phyloP scores from a whole-genome alignment of 163 green algal genomes.

The Volvox carteri region DNA sequence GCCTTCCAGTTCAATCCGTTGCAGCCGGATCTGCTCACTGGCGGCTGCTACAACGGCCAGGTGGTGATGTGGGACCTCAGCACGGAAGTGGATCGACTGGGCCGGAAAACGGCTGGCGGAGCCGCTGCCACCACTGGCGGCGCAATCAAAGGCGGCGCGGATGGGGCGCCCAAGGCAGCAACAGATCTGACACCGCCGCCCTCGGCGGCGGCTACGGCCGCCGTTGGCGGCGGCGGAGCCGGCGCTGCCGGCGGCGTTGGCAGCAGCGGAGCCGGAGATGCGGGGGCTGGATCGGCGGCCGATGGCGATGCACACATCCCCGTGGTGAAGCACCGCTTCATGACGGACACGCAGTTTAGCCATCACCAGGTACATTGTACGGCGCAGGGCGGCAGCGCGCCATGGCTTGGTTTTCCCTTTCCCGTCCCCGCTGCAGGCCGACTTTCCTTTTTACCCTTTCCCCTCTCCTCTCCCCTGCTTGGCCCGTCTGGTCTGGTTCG shows the following conservation, averaged over 20 bases:
- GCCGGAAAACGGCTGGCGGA: constrained; percentile 11
- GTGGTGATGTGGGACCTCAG: constrained; percentile 77
- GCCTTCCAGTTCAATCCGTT: constrained; percentile 84
- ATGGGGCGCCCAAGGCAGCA: background rate
- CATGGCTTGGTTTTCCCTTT: no score
- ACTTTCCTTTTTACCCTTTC: background rate
- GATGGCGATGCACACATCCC: constrained; percentile 53
- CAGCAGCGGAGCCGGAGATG: background rate
- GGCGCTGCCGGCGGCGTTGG: background rate
- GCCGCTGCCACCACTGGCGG: background rate
- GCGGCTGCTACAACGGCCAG: constrained; percentile 83
- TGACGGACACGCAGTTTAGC: constrained; percentile 70
- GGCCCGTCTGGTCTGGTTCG: no score
- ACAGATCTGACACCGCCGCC: constrained; percentile 38
- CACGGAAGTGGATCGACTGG: constrained; percentile 60
- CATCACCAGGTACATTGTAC: constrained; percentile 63
- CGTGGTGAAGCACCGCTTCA: constrained; percentile 60
- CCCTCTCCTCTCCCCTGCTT: background rate
- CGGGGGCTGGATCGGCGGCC: background rate
- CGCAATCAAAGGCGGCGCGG: background rate
- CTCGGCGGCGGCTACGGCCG: background rate
- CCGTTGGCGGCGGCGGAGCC: background rate
- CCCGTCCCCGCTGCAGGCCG: background rate
- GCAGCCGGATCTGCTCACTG: constrained; percentile 79
- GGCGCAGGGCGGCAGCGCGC: background rate